Evolutionary conservation across 768 basidiomycete species (phyloP), one percentile per base, ranked within the genome.

Genomic region (Hericium rajendrae): DNA sequence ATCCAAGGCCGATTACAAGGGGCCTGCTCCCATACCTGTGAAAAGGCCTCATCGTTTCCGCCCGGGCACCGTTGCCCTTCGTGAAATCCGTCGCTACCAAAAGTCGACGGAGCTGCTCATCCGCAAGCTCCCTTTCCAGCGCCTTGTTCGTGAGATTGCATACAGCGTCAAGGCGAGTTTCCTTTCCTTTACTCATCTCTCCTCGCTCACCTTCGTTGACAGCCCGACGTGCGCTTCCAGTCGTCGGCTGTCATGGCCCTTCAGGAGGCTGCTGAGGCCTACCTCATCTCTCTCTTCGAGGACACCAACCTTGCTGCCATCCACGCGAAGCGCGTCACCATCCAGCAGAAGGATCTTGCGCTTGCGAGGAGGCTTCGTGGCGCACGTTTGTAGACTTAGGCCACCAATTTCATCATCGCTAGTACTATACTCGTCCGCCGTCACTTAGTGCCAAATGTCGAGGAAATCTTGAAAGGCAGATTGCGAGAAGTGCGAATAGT

Each of bases 11-110:
- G 26, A 26, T 37, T 37, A n/a, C 40, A 41, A 18, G 13, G 2
- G 9, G 28, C 52, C 26, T 2, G 78, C 84, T 56, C 83, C 91
- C 63, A 91, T 92, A 74, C 93, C 93, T 79, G 91, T 94, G 60
- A 94, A 94, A 86, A 94, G 92, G 80, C 91, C 92, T 58, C 91
- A 94, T 81, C 79, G 91, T 58, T 94, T 91, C 81, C 77, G 85
- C 68, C 85, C 85, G 10, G 85, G 92, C 73, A 94, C 92, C 52
- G 92, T 94, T 70, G 92, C 92, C 58, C 86, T 94, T 67, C 89
- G 91, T 76, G 91, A 93, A 80, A 93, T 93, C 68, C 76, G 91
- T 69, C 81, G 89, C 60, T 93, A 93, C 76, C 90, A 94, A 72
- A 93, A 91, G 76, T 90, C 90, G 38, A 94, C 91, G 46, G 91